Evolutionary conservation across 2,329 filamentous ascomycete genomes (phyloP).

Genomic region (Xylariales sp.): DNA sequence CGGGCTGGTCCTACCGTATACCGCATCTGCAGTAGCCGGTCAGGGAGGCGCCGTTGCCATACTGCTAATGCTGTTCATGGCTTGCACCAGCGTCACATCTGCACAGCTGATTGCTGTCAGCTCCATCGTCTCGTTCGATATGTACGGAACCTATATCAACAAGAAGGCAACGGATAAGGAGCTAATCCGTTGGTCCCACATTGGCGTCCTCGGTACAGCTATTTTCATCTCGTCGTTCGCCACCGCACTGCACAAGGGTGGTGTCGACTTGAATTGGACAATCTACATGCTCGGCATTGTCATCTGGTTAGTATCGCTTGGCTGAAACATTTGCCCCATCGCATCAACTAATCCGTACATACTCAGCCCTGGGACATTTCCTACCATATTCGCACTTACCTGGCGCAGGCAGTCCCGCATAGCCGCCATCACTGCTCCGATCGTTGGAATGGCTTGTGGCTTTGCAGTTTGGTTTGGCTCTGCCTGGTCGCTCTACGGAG

Average conservation of each 20-base stretch:
- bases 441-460: not conserved
- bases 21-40: conserved; percentile 64
- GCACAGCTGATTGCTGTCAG: conserved; percentile 50
- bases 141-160: conserved; percentile 48
- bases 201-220: not conserved
- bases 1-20: conserved; percentile 66
- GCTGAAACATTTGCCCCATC: too few species aligned
- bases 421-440: not conserved
- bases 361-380: not conserved
- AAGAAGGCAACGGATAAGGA: conserved; percentile 9
- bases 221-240: not conserved
- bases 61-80: conserved; percentile 68
- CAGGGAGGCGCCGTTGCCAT: conserved; percentile 67
- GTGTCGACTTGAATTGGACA: not conserved
- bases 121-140: conserved; percentile 50
- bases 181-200: conserved; percentile 1
- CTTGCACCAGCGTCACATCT: conserved; percentile 40
- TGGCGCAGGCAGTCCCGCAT: not conserved
- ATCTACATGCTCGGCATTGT: not conserved
- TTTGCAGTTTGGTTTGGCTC: not conserved
- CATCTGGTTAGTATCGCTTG: too few species aligned
- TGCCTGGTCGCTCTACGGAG: not conserved
- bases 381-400: not conserved
- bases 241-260: not conserved
- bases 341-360: too few species aligned